Percentiles rank a stretch among this genome's conserved stretches.
Conservation (phyloP, 352 stramenopile species). For the Phytophthora melonis region DNA sequence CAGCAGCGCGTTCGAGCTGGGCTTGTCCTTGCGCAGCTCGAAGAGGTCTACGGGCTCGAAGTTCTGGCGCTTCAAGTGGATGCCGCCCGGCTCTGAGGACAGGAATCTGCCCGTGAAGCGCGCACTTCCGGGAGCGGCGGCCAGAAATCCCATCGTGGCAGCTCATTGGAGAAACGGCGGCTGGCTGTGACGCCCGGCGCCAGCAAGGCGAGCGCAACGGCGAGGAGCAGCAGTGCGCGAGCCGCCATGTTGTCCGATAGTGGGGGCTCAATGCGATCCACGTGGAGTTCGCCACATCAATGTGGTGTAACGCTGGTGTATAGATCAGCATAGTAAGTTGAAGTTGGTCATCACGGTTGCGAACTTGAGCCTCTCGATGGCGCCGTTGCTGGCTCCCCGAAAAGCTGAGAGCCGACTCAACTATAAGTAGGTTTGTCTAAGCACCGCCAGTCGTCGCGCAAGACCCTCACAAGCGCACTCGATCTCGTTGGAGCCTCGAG, state of each 20-base stretch:
- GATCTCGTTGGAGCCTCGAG: not conserved
- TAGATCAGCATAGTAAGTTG: too few relatives aligned
- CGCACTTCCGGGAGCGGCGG: constrained; percentile 48
- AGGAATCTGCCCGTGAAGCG: constrained; percentile 74
- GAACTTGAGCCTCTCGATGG: not conserved
- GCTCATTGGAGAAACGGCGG: constrained; percentile 7
- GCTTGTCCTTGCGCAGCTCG: constrained; percentile 37
- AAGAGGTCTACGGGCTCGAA: constrained; percentile 78
- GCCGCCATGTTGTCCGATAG: constrained; percentile 10
- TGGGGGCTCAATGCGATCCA: not conserved
- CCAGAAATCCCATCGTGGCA: constrained; percentile 80
- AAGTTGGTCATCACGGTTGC: not conserved
- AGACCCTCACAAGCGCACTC: not conserved
- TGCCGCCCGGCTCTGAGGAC: constrained; percentile 54
- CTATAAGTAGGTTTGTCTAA: not conserved
- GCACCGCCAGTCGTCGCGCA: not conserved
- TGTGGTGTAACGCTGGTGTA: not conserved
- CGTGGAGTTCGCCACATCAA: not conserved
- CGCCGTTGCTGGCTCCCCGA: not conserved
- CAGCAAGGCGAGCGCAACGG: constrained; percentile 5
- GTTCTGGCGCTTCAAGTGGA: constrained; percentile 52
- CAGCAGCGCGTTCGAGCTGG: constrained; percentile 49
- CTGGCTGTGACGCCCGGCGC: not conserved
- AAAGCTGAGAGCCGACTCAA: too few relatives aligned
- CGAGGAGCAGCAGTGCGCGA: constrained; percentile 15